These are phyloP conservation scores for Cordyceps farinosa DNA, from an alignment of 2,329 filamentous ascomycete species.

Conservation along the genomic window DNA sequence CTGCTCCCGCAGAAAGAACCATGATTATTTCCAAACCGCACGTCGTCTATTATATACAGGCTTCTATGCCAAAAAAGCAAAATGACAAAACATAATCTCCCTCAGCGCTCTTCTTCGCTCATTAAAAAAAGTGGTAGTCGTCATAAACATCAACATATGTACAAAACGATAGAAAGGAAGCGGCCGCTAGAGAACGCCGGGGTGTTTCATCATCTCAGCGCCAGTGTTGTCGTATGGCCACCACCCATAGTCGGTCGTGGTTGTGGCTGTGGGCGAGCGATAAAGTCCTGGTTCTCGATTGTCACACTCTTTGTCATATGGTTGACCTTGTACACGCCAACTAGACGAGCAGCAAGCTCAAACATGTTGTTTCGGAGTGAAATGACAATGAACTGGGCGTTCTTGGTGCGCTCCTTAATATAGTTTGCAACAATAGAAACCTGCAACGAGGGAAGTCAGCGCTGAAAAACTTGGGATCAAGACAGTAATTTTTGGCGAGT, in stretches of 20 bases:
- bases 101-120: background rate
- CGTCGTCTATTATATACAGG: background rate
- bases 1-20: background rate
- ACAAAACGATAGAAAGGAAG: conserved; percentile 6
- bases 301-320: conserved; percentile 96
- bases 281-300: conserved; percentile 80
- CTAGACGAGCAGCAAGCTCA: conserved; percentile 88
- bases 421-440: conserved; percentile 97
- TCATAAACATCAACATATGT: conserved; percentile 19
- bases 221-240: conserved; percentile 34
- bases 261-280: conserved; percentile 39
- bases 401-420: conserved; percentile 98
- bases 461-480: background rate
- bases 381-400: conserved; percentile 98
- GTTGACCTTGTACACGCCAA: conserved; percentile 99
- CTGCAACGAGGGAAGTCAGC: conserved; percentile 40
- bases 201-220: conserved; percentile 30
- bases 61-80: conserved; percentile 2
- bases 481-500: conserved; percentile 14
- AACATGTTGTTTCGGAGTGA: conserved; percentile 99
- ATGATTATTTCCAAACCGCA: conserved; percentile 2
- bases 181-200: background rate
- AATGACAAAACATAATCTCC: background rate
- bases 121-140: conserved; percentile 13
- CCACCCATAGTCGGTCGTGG: conserved; percentile 28